Base-by-base conservation (phyloP, 176 grass and related monocot species). In the Rhynchospora tenuis region DNA sequence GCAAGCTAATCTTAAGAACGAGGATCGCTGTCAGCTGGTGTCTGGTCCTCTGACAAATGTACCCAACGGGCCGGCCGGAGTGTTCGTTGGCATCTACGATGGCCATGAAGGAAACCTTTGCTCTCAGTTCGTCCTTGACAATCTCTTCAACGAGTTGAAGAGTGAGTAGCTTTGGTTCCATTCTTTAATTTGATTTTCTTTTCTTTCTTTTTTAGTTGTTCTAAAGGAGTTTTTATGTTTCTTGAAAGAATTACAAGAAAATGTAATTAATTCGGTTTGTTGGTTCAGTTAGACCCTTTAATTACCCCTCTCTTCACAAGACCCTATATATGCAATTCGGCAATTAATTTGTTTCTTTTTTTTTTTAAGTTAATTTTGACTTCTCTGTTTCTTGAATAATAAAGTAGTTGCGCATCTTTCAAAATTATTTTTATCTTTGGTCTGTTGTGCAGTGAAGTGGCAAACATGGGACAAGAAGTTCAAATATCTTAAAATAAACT, bases 71-170 rank as follows among this genome's bases (percentile, higher is more conserved):
- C 60, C 13, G 8, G 19, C 38, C 5, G 79, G 79, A 8, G 87
- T 85, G 58, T 78, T 87, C n/a, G 60, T 91, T 5, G 89, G 89
- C 16, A 19, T 91, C 24, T 91, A 88, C 9, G 89, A 91, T 42
- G 89, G 89, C 79, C 89, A 91, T 59, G 89, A 78, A 27, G 89
- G 89, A 5, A 15, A 73, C 29, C 51, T 74, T 26, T 75, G 85
- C 23, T 88, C 89, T 20, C 47, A 63, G 19, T 90, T 87, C 86
- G 68, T 90, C 73, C 74, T 83, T 45, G 50, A 64, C 19, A 61
- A 74, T 50, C 83, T 91, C 59, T 91, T 88, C 82, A 47, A 59
- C 3, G 59, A 85, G 78, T n/a, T 91, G 50, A 79, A 79, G 55
- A 51, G 89, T 90, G 50, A 70, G 67, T 79, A 44, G 2, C 24